Conservation (phyloP, 2,329 filamentous ascomycete genomes). For the Pseudocercospora macadamiae region DNA sequence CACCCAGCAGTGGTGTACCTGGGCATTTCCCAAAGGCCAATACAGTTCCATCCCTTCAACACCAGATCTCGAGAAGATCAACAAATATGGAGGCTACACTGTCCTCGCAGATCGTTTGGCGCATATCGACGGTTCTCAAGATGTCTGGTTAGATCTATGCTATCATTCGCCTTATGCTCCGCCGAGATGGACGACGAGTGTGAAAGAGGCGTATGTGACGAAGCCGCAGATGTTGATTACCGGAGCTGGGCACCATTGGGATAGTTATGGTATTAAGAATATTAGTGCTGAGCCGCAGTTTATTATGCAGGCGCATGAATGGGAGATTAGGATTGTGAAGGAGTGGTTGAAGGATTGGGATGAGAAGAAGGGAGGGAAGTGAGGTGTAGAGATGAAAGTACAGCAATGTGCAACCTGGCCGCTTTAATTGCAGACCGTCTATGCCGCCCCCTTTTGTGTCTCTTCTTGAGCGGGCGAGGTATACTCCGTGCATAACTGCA, state of each 20-base stretch:
- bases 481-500: too few species aligned
- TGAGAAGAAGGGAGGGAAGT: conserved; percentile 7
- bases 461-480: too few species aligned
- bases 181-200: conserved; percentile 17
- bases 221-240: conserved; percentile 55
- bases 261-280: conserved; percentile 49
- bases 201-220: conserved; percentile 43
- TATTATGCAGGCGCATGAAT: conserved; percentile 62
- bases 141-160: conserved; percentile 57
- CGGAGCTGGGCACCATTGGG: conserved; percentile 53
- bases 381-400: too few species aligned
- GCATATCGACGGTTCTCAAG: conserved; percentile 56
- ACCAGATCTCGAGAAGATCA: conserved; percentile 48
- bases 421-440: too few species aligned
- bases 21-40: conserved; percentile 54
- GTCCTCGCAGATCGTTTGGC: conserved; percentile 53
- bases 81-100: conserved; percentile 53
- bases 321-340: conserved; percentile 64
- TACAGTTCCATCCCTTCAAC: conserved; percentile 50
- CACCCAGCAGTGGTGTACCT: conserved; percentile 60
- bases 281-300: conserved; percentile 62
- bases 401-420: too few species aligned
- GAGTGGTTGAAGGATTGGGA: conserved; percentile 59
- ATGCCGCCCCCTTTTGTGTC: too few species aligned
- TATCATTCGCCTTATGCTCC: conserved; percentile 53